Evolutionary conservation across 495 filamentous ascomycete genomes (phyloP).

Genomic region (Eremomyces bilateralis): DNA sequence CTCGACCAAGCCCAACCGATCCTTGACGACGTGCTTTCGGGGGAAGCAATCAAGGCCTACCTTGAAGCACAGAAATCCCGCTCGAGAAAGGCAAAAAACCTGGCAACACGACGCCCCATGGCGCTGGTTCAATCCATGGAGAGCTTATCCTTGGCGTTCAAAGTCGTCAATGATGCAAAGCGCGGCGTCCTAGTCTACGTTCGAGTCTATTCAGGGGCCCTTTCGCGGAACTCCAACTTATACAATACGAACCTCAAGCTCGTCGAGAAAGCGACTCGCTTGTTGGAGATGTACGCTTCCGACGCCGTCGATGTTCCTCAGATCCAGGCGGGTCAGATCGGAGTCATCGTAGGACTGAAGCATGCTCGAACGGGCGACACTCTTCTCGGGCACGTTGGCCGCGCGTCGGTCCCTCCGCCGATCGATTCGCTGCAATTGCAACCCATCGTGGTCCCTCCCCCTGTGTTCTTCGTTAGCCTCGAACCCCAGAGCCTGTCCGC

Average conservation of each 20-base stretch:
- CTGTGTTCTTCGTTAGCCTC: constrained; percentile 86
- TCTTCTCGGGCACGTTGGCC: constrained; percentile 49
- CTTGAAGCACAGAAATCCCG: background rate
- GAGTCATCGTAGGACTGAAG: constrained; percentile 85
- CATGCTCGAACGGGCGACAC: constrained; percentile 85
- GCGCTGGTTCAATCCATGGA: constrained; percentile 33
- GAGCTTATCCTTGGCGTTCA: constrained; percentile 79
- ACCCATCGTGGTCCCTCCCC: constrained; percentile 74
- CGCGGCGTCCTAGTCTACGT: constrained; percentile 83
- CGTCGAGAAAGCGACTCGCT: constrained; percentile 59
- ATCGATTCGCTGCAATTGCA: constrained; percentile 60
- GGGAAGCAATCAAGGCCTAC: constrained; percentile 3
- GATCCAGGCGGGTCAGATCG: constrained; percentile 75
- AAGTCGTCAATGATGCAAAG: constrained; percentile 74
- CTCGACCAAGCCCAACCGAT: constrained; percentile 30
- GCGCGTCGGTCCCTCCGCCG: constrained; percentile 40
- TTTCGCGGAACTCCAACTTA: constrained; percentile 48
- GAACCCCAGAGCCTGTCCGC: constrained; percentile 64
- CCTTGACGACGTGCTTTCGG: constrained; percentile 28
- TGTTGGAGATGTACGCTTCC: constrained; percentile 82
- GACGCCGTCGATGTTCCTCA: constrained; percentile 66
- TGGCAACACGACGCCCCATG: constrained; percentile 17
- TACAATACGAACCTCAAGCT: constrained; percentile 75
- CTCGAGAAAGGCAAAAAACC: constrained; percentile 19
- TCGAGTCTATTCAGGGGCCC: constrained; percentile 68